Base-by-base conservation (phyloP, 2,329 filamentous ascomycete species). In the Apiospora pterosperma region DNA sequence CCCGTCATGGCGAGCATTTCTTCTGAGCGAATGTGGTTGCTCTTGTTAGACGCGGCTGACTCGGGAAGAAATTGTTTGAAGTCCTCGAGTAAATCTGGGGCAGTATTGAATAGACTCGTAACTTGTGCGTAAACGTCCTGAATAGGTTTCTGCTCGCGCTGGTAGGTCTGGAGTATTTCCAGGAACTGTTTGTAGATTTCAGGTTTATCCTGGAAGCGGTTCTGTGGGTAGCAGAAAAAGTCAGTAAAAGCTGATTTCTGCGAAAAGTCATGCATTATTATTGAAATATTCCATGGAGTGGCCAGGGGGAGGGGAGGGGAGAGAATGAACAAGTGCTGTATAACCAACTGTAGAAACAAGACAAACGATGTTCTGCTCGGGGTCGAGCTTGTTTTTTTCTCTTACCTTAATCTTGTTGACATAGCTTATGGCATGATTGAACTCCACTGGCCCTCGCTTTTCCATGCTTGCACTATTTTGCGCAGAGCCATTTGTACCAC, bases 121-220 rank as follows among this genome's bases (percentile, higher is more conserved):
- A 99, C 96, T 77, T 99, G 96, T 1, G 92, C 92, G 76, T 99
- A 99, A 3, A 99, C 96, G 77, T 99, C 96, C 76, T 97, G 94
- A 41, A 99, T 99, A 0, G 96, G 96, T 75, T 98, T 98, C 62
- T 96, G 97, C 77, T 99, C 96, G 64, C 96, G 88, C 78, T 99
- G 96, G 73, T 99, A 99, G 2, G 96, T 99, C 78, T 99, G 96
- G 58, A 99, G 82, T 60, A 99, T 99, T 76, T 99, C 96, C 36
- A 99, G 85, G 75, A 99, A 99, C 75, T 99, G 95, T 78, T 99
- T 99, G 82, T 99, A 99, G 67, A 99, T 98, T 76, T 99, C 96
- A 7, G 96, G 96, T 69, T 97, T 94, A 73, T 94, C 90, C 72
- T 97, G 91, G 79, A 98, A 99, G 55, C 96, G 95, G 76, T 98